Base-by-base conservation (phyloP, 108 stramenopile species). In the Chaetoceros muelleri region DNA sequence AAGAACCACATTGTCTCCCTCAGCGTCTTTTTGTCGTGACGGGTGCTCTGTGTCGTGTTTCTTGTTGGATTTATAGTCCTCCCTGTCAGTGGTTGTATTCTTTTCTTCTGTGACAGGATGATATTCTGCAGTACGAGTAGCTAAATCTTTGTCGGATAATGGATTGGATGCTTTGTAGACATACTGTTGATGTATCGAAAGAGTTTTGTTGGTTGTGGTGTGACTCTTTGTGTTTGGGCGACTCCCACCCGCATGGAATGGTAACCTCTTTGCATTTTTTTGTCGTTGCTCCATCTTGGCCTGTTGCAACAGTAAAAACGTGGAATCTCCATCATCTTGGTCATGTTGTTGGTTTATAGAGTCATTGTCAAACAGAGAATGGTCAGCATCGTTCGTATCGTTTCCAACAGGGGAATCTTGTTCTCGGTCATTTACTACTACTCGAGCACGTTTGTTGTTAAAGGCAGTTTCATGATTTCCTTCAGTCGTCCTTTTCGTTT, bases 41-140 rank as follows among this genome's bases (percentile, higher is more conserved):
- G n/a, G n/a, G n/a, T n/a, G 44, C 44, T 44, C 53, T 13, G 13
- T 10, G 19, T 52, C 59, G 60, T 61, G 54, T 23, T 29, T 25
- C 3, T 27, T n/a, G 20, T 21, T 1, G 1, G 28, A 31, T 0
- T 22, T 21, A 3, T 56, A n/a, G 19, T 44, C 56, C 19, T 44
- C 48, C n/a, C 1, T 26, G 1, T 50, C 54, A 19, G 22, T 27
- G 0, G 46, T 20, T 44, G 44, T 60, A 24, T 34, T n/a, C 25
- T 46, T 26, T 48, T 66, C 53, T 48, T 58, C 59, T 20, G 74
- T 59, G 48, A 53, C 28, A 18, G 80, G 80, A 65, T 81, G 80
- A 61, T 78, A 60, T 51, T 81, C 65, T 0, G 75, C 78, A 24
- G 70, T 72, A 7, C 78, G 20, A 0, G 78, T 79, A 27, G 75